Conservation (phyloP, 805 yeast genomes). For the Pichia rugopelliculosa region DNA sequence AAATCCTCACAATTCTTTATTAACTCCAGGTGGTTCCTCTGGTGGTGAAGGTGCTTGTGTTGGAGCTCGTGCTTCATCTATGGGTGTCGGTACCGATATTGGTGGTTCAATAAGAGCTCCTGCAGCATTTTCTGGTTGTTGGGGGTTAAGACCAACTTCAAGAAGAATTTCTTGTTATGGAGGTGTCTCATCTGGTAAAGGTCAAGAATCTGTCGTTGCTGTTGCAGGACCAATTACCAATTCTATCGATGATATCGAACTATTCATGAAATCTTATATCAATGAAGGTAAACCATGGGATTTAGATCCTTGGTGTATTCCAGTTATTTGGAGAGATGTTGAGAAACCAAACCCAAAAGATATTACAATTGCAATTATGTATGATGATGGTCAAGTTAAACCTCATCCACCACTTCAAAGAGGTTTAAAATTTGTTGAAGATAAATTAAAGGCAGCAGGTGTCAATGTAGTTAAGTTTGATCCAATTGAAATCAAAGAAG, state of each 20-base stretch:
- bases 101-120: conserved; percentile 69
- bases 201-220: conserved; percentile 58
- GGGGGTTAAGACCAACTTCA: conserved; percentile 57
- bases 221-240: conserved; percentile 66
- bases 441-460: conserved; percentile 51
- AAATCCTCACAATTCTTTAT: conserved; percentile 49
- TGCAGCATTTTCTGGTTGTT: conserved; percentile 55
- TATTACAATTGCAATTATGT: conserved; percentile 54
- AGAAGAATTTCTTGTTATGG: conserved; percentile 43
- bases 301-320: conserved; percentile 36
- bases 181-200: conserved; percentile 49
- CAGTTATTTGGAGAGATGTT: conserved; percentile 48
- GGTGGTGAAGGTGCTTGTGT: conserved; percentile 67
- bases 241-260: conserved; percentile 57
- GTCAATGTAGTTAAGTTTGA: conserved; percentile 48
- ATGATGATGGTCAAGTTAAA: conserved; percentile 57
- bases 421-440: conserved; percentile 46
- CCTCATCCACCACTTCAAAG: conserved; percentile 61
- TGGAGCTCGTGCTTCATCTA: conserved; percentile 49
- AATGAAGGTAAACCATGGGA: conserved; percentile 63
- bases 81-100: conserved; percentile 58
- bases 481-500: conserved; percentile 51
- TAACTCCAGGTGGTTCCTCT: conserved; percentile 66
- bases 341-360: conserved; percentile 30
- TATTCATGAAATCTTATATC: conserved; percentile 56